A percentile compares a stretch with the other conserved stretches of the same genome.
Conservation (phyloP, 78 protist genomes). For the Dictyostelium purpureum region DNA sequence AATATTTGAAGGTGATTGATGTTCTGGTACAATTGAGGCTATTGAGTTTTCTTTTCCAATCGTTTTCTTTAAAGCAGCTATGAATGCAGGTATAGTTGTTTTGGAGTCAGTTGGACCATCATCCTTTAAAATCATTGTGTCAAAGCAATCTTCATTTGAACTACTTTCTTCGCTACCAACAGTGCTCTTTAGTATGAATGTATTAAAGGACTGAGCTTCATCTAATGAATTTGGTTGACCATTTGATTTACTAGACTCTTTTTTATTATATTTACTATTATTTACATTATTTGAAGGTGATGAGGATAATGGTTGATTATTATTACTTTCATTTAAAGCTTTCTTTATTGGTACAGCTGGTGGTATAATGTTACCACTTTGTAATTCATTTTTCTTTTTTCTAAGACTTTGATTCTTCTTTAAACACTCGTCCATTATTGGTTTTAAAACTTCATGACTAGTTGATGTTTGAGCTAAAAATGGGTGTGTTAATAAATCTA, state of each 20-base stretch:
- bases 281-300: background rate
- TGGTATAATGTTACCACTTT: background rate
- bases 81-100: conserved; percentile 46
- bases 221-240: background rate
- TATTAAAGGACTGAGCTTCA: conserved; percentile 17
- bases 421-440: conserved; percentile 64
- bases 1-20: background rate
- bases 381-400: background rate
- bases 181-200: conserved; percentile 8
- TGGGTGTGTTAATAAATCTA: conserved; percentile 50
- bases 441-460: background rate
- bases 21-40: background rate
- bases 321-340: background rate
- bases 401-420: background rate
- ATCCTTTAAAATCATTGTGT: conserved; percentile 56
- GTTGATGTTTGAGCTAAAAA: background rate
- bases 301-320: background rate
- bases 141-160: background rate
- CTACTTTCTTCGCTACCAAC: background rate
- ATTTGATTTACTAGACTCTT: background rate
- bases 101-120: background rate
- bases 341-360: background rate
- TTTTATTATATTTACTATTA: background rate
- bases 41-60: background rate
- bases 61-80: conserved; percentile 35